Evolutionary conservation across 2,329 filamentous ascomycete genomes (phyloP).

Genomic region (Onygenales sp.): DNA sequence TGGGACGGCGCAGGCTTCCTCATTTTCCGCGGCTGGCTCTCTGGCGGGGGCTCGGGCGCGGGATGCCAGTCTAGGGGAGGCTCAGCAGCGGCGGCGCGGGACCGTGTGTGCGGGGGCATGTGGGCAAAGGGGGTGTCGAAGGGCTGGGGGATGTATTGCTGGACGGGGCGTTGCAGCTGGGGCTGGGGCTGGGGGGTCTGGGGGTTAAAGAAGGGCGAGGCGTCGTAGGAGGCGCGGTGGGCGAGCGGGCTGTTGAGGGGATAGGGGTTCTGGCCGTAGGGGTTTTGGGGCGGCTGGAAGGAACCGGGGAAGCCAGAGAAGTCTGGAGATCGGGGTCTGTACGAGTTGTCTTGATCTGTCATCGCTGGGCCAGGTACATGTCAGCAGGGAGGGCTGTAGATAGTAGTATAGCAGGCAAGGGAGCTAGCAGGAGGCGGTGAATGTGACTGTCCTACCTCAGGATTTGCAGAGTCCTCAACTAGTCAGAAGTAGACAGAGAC

Average conservation of each 20-base stretch:
- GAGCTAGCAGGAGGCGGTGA: too few species aligned
- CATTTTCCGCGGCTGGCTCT: conserved; percentile 3
- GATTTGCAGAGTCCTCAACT: too few species aligned
- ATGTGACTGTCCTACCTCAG: too few species aligned
- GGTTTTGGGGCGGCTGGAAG: conserved; percentile 19
- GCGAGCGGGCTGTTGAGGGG: conserved; percentile 24
- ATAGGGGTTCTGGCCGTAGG: conserved; percentile 17
- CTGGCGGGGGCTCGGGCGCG: conserved; percentile 5
- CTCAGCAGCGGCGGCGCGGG: conserved; percentile 21
- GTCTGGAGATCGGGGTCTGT: conserved; percentile 41
- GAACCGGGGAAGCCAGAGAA: conserved; percentile 39
- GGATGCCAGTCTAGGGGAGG: conserved; percentile 15
- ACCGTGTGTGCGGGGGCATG: conserved; percentile 35
- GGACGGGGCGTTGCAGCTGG: conserved; percentile 18
- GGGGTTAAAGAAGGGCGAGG: conserved; percentile 35
- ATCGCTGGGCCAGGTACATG: conserved; percentile 53
- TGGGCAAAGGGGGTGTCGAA: conserved; percentile 18
- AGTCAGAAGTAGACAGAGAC: too few species aligned
- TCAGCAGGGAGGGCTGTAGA: conserved; percentile 56
- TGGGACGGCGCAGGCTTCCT: not conserved
- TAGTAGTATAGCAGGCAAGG: too few species aligned
- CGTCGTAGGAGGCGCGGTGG: conserved; percentile 37
- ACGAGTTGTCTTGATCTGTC: conserved; percentile 36
- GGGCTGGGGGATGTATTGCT: conserved; percentile 28
- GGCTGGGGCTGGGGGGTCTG: conserved; percentile 18